Evolutionary conservation across 2,329 filamentous ascomycete species (phyloP).

Genomic region (Epicoccum nigrum): DNA sequence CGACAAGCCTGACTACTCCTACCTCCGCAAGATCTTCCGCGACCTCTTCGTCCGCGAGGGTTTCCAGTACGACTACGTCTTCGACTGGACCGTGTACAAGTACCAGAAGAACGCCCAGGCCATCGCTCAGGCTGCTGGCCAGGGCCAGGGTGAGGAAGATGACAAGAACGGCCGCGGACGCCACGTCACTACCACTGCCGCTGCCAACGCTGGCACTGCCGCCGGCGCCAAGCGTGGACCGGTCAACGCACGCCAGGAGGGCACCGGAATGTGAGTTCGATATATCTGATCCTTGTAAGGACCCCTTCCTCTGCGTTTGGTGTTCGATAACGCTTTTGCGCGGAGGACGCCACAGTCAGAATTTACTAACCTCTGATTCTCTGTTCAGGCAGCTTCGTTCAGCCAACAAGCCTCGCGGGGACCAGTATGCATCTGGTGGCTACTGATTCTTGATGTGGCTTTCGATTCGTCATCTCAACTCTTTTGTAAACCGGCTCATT

Average conservation of each 20-base stretch:
- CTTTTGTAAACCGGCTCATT: constrained; percentile 45
- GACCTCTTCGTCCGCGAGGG: constrained; percentile 98
- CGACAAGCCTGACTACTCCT: constrained; percentile 99
- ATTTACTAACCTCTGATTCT: constrained; percentile 53
- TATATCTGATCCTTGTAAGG: constrained; percentile 83
- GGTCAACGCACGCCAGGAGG: constrained; percentile 80
- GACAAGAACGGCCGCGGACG: constrained; percentile 72
- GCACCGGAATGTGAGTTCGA: constrained; percentile 96
- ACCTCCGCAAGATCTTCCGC: constrained; percentile 99
- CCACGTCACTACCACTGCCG: constrained; percentile 64
- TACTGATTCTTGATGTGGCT: constrained; percentile 55
- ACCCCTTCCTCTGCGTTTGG: constrained; percentile 84
- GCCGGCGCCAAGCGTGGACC: constrained; percentile 72
- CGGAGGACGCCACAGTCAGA: constrained; percentile 62
- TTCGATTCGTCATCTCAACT: constrained; percentile 50
- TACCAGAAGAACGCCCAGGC: constrained; percentile 99
- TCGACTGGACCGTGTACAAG: constrained; percentile 99
- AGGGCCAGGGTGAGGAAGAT: constrained; percentile 70
- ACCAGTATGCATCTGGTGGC: constrained; percentile 55
- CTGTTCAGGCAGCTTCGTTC: constrained; percentile 58
- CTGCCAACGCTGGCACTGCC: constrained; percentile 67
- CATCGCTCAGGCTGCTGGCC: constrained; percentile 79
- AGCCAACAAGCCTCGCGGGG: constrained; percentile 57
- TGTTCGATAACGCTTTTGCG: constrained; percentile 77
- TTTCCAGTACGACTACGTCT: constrained; percentile 99